Evolutionary conservation across 2,329 filamentous ascomycete species (phyloP).

Genomic region (Botrytis deweyae): DNA sequence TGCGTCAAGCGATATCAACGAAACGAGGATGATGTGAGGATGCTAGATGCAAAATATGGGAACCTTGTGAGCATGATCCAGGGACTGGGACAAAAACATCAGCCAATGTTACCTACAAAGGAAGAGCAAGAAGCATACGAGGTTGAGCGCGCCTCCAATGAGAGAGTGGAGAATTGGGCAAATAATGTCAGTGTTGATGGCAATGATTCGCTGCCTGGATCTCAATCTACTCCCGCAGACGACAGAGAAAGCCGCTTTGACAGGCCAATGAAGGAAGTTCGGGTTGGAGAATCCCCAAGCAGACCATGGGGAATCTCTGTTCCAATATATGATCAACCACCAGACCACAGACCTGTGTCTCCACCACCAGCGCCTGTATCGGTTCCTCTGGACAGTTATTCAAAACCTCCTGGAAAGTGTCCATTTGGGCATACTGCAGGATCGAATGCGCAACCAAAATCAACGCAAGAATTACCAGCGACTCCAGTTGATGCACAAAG

Average conservation of each 20-base stretch:
- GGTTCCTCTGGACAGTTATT: constrained; percentile 29
- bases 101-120: constrained; percentile 73
- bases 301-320: constrained; percentile 90
- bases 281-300: constrained; percentile 91
- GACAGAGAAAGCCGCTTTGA: constrained; percentile 76
- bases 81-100: constrained; percentile 81
- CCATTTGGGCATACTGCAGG: constrained; percentile 43
- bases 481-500: constrained; percentile 16
- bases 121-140: constrained; percentile 43
- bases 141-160: constrained; percentile 56
- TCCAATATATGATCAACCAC: constrained; percentile 54
- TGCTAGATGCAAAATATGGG: constrained; percentile 86
- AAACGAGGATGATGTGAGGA: constrained; percentile 79
- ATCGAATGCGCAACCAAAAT: constrained; percentile 9
- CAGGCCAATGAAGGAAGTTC: constrained; percentile 78
- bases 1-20: constrained; percentile 88
- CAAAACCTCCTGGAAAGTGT: constrained; percentile 30
- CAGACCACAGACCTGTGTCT: constrained; percentile 48
- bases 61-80: constrained; percentile 93
- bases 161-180: constrained; percentile 84
- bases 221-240: constrained; percentile 46
- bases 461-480: background rate
- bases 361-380: constrained; percentile 55
- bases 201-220: constrained; percentile 42
- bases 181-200: constrained; percentile 66